Conservation (phyloP, 352 stramenopile genomes). For the Pythium rishiriense region DNA sequence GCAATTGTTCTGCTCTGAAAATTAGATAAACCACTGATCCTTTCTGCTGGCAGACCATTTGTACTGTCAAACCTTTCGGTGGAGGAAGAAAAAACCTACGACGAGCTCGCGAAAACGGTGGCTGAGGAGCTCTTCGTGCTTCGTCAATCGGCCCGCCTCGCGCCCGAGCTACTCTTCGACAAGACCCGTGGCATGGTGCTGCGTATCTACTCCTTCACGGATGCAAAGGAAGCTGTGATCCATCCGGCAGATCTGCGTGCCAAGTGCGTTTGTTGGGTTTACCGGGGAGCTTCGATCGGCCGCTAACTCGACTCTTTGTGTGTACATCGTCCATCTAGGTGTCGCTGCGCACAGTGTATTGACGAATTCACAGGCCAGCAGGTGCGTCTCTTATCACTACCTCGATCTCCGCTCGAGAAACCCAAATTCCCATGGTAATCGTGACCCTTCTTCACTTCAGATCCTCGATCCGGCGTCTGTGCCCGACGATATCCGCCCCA, state of each 20-base stretch:
- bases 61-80: conserved; percentile 67
- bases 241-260: conserved; percentile 75
- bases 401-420: conserved; percentile 35
- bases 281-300: too few species aligned
- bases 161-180: conserved; percentile 80
- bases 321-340: too few species aligned
- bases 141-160: conserved; percentile 66
- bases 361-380: conserved; percentile 86
- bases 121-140: conserved; percentile 80
- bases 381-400: conserved; percentile 50
- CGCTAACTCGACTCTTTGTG: too few species aligned
- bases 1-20: not conserved
- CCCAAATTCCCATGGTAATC: not conserved
- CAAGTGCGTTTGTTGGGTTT: conserved; percentile 40
- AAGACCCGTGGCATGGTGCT: conserved; percentile 79
- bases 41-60: conserved; percentile 55
- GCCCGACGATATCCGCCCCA: conserved; percentile 77
- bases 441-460: conserved; percentile 24
- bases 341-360: conserved; percentile 83
- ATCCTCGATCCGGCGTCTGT: conserved; percentile 74
- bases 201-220: conserved; percentile 66
- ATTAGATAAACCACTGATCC: not conserved
- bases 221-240: conserved; percentile 73
- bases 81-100: conserved; percentile 72
- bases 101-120: conserved; percentile 65